These are phyloP conservation scores for Ambrosia hybrid DNA, from an alignment of 140 eudicot genomes.

Conservation along the genomic window DNA sequence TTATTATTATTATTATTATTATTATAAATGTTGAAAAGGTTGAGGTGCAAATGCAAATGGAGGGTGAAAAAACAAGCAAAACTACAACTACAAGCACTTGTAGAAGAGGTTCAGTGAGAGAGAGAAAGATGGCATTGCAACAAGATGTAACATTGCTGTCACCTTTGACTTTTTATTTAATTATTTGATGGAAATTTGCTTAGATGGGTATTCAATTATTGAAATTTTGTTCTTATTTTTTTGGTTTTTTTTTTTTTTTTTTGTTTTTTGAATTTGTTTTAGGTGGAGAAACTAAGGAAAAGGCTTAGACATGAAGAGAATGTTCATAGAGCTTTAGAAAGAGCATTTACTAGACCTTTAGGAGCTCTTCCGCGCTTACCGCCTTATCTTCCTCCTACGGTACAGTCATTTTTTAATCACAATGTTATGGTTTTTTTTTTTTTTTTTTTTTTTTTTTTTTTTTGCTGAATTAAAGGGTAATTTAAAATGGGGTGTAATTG, in stretches of 20 bases:
- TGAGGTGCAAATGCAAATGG: slow-evolving; percentile 57
- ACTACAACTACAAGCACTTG: slow-evolving; percentile 13
- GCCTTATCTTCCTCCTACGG: slow-evolving; percentile 82
- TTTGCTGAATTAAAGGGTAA: not conserved
- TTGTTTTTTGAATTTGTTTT: not conserved
- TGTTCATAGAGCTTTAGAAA: slow-evolving; percentile 88
- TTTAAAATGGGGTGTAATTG: not conserved
- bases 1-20: too few relatives aligned
- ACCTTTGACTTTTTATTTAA: slow-evolving; percentile 38
- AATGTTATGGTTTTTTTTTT: not conserved
- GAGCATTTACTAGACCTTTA: slow-evolving; percentile 91
- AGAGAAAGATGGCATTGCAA: slow-evolving; percentile 72
- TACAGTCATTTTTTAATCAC: slow-evolving; percentile 26
- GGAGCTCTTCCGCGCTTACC: slow-evolving; percentile 97
- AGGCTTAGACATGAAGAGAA: slow-evolving; percentile 92
- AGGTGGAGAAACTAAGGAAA: slow-evolving; percentile 89
- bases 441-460: not conserved
- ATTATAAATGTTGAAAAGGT: slow-evolving; percentile 35
- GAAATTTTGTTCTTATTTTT: not conserved
- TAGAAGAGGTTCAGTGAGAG: slow-evolving; percentile 52
- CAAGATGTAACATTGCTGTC: slow-evolving; percentile 73
- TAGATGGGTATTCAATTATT: slow-evolving; percentile 29
- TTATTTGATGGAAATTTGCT: slow-evolving; percentile 10
- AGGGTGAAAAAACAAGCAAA: slow-evolving; percentile 43
- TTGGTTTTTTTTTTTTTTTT: not conserved